Evolutionary conservation across 495 filamentous ascomycete species (phyloP).

Genomic region (Sphaerosporella brunnea): DNA sequence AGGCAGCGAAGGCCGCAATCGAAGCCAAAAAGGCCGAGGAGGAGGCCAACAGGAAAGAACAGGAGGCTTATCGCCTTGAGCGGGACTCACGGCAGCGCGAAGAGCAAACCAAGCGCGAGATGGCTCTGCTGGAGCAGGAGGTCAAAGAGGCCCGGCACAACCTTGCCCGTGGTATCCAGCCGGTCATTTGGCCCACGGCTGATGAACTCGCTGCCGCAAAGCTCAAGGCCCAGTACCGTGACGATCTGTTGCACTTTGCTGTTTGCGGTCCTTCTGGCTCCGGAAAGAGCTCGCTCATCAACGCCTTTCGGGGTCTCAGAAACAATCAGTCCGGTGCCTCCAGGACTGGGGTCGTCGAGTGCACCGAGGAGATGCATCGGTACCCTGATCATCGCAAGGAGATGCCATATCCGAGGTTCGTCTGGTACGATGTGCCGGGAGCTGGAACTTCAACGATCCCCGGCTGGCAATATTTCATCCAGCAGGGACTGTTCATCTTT

Average conservation of each 20-base stretch:
- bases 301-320: constrained; percentile 13
- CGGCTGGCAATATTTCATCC: constrained; percentile 19
- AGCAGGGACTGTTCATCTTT: constrained; percentile 16
- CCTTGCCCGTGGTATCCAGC: neutral
- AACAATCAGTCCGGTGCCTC: neutral
- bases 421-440: constrained; percentile 18
- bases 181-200: neutral
- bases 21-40: neutral
- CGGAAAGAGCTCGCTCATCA: constrained; percentile 15
- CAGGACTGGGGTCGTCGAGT: constrained; percentile 9
- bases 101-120: neutral
- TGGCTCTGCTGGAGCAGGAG: neutral
- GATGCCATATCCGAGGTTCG: neutral
- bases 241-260: constrained; percentile 9
- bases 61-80: neutral
- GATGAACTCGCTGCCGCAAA: neutral
- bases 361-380: constrained; percentile 2
- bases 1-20: neutral
- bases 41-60: neutral
- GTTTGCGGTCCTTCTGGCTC: constrained; percentile 9
- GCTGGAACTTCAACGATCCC: constrained; percentile 13
- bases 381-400: constrained; percentile 6
- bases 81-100: neutral
- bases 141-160: neutral
- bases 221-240: neutral